Base-by-base conservation (phyloP, 805 yeast species). In the Kodamaea kaohsiungensis region DNA sequence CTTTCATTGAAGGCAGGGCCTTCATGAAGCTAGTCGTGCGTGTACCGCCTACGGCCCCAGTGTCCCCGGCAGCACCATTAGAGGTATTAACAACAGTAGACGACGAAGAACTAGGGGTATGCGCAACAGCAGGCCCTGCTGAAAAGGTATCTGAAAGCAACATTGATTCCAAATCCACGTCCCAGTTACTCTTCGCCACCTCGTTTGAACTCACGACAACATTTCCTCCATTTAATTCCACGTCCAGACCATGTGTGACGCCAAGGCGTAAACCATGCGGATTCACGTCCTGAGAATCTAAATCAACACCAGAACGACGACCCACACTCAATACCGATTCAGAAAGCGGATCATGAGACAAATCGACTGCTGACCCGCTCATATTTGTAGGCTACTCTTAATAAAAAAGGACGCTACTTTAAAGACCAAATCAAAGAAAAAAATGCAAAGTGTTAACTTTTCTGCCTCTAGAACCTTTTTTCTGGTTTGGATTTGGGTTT, bases 1-100 rank as follows among this genome's bases (percentile, higher is more conserved):
- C 78, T 57, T 71, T 70, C 63, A 76, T 70, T 7, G 76, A 71
- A 5, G 79, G 80, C 30, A 78, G 72, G 27, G 61, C 62, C 53
- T 67, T 68, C 74, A 75, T 75, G 57, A 68, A 64, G 38, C 52
- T 22, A 39, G 55, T 42, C 35, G 53, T 22, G 30, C 51, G 35
- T 10, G 16, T 61, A 19, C 45, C 45, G 25, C 45, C 19, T 39
- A 15, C 40, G 15, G 9, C 22, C 42, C 42, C 16, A 30, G 45
- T 19, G 25, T 22, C 25, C 25, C 25, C 45, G 25, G 7, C 25
- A 39, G 43, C 17, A 6, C 8, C 10, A 8, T 2, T 8, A 30
- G 35, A 30, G 10, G 35, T 9, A 30, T 30, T 12, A 12, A 30
- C 35, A 12, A 12, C 35, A 8, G 13, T 8, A 30, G 35, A 12